A percentile compares a stretch with the other conserved stretches of the same genome.
phyloP scores from a whole-genome alignment of 805 yeast genomes.

The Komagataella phaffii region DNA sequence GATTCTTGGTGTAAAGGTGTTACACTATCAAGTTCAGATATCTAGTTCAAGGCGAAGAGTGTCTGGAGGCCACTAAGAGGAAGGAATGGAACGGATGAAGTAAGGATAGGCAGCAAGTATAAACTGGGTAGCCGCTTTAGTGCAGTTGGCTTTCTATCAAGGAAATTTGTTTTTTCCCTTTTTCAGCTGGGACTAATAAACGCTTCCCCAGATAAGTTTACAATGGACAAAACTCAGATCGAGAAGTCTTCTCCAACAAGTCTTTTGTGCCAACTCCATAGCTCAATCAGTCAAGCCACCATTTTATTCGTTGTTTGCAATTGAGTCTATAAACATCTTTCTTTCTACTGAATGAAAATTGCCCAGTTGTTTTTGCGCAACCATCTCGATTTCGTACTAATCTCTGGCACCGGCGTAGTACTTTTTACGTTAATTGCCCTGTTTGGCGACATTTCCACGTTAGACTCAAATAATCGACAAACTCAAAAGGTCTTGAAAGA shows the following conservation, averaged over 20 bases:
- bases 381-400: neutral
- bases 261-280: neutral
- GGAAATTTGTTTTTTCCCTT: neutral
- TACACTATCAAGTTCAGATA: neutral
- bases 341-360: neutral
- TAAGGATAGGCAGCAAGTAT: too few species aligned
- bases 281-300: neutral
- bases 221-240: neutral
- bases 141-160: too few species aligned
- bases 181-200: neutral
- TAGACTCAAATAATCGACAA: neutral
- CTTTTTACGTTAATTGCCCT: neutral
- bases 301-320: neutral
- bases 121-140: too few species aligned
- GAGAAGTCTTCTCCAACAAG: neutral
- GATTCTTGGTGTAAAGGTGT: neutral
- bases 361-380: neutral
- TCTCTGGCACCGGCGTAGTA: neutral
- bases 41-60: too few species aligned
- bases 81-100: too few species aligned
- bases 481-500: neutral
- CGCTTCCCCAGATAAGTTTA: neutral
- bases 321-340: neutral
- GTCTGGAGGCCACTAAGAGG: too few species aligned
- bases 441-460: neutral